Evolutionary conservation across 1,139 yeast species (phyloP).

Genomic region (Hemisphaericaspora xylanilytica): DNA sequence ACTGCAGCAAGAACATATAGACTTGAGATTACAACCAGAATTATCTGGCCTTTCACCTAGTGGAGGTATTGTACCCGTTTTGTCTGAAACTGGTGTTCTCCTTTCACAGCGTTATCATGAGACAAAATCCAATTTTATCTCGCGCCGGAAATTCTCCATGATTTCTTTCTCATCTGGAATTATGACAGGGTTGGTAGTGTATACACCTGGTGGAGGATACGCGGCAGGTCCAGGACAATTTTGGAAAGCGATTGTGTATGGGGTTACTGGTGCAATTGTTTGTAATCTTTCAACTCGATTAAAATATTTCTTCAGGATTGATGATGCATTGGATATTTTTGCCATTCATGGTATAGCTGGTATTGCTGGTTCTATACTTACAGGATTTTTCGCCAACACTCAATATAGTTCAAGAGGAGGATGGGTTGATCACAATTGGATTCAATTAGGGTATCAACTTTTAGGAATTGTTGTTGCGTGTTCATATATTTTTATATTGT

Average conservation of each 20-base stretch:
- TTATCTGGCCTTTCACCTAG: neutral
- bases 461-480: slow-evolving; percentile 43
- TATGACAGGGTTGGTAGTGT: slow-evolving; percentile 44
- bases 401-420: slow-evolving; percentile 42
- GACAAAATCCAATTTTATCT: slow-evolving; percentile 18
- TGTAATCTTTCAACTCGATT: slow-evolving; percentile 43
- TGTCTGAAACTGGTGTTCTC: slow-evolving; percentile 21
- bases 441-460: slow-evolving; percentile 49
- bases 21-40: slow-evolving; percentile 1
- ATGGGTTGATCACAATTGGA: slow-evolving; percentile 47
- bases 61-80: slow-evolving; percentile 1
- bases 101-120: slow-evolving; percentile 21
- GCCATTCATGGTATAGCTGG: slow-evolving; percentile 50
- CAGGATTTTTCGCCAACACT: slow-evolving; percentile 42
- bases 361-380: slow-evolving; percentile 40
- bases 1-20: neutral
- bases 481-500: slow-evolving; percentile 37
- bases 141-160: slow-evolving; percentile 35
- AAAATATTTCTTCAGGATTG: slow-evolving; percentile 39
- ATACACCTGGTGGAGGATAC: slow-evolving; percentile 49
- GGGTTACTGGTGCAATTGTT: slow-evolving; percentile 35
- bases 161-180: slow-evolving; percentile 44
- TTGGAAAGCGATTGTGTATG: slow-evolving; percentile 45
- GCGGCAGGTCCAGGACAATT: slow-evolving; percentile 35
- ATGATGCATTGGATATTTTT: slow-evolving; percentile 47